These are phyloP conservation scores for Paecilomyces sp. DNA, from an alignment of 2,329 filamentous ascomycete species.

Conservation along the genomic window DNA sequence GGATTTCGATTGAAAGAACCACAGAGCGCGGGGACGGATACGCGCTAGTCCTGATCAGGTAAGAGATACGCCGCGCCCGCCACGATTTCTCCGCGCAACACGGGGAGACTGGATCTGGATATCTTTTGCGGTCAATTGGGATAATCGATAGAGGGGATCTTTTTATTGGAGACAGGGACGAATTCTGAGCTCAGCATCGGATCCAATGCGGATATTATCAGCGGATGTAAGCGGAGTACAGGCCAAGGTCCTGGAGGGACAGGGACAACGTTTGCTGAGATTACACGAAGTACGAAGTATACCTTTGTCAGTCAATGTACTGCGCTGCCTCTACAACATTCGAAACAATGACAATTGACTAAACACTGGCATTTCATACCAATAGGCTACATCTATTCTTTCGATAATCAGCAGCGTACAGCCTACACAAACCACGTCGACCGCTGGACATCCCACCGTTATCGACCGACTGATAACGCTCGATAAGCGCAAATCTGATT, in stretches of 20 bases:
- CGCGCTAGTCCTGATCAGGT: slow-evolving; percentile 1
- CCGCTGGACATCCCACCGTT: neutral
- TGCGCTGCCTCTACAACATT: too few relatives aligned
- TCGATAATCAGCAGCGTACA: too few relatives aligned
- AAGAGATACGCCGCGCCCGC: slow-evolving; percentile 1
- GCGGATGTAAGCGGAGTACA: neutral
- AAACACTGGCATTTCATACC: too few relatives aligned
- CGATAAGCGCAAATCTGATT: neutral
- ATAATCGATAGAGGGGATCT: neutral
- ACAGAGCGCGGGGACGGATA: neutral
- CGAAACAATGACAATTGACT: too few relatives aligned
- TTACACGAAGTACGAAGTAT: neutral
- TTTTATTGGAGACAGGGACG: neutral
- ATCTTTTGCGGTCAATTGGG: neutral
- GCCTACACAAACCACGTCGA: neutral
- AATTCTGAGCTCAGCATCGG: neutral
- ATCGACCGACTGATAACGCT: neutral
- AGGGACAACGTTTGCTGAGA: neutral
- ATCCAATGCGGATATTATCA: neutral
- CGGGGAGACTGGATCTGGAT: neutral
- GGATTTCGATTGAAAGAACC: neutral
- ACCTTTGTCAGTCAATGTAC: neutral
- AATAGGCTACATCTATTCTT: too few relatives aligned
- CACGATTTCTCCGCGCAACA: neutral
- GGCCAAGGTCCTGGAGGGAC: neutral